phyloP scores from a whole-genome alignment of 1,139 yeast genomes.

The Candida frijolesensis region DNA sequence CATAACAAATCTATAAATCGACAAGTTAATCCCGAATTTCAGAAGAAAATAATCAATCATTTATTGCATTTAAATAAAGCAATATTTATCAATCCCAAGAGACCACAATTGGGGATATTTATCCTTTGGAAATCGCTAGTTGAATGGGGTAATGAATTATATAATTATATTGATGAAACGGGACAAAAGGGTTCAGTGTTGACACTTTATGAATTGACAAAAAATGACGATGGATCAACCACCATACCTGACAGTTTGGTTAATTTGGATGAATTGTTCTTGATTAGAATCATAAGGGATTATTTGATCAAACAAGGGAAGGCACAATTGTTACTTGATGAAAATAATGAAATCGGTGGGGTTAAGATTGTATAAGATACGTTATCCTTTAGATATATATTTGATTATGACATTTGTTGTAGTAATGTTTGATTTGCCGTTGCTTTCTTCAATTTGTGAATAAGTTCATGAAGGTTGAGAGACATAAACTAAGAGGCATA shows the following conservation, averaged over 20 bases:
- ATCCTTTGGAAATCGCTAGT: conserved; percentile 72
- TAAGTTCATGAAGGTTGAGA: conserved; percentile 3
- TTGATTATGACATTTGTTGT: not conserved
- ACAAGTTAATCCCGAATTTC: conserved; percentile 55
- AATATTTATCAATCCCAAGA: conserved; percentile 49
- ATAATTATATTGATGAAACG: conserved; percentile 56
- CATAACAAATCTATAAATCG: conserved; percentile 54
- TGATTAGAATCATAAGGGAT: conserved; percentile 55
- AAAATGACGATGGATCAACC: conserved; percentile 51
- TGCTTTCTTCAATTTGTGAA: conserved; percentile 9
- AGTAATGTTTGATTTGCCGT: conserved; percentile 7
- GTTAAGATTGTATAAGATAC: conserved; percentile 61
- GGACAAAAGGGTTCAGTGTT: conserved; percentile 81
- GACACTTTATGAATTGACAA: conserved; percentile 77
- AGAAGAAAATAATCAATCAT: conserved; percentile 55
- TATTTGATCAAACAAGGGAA: conserved; percentile 66
- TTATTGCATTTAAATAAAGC: conserved; percentile 58
- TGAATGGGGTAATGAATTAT: conserved; percentile 71
- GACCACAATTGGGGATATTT: conserved; percentile 47
- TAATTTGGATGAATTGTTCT: conserved; percentile 60
- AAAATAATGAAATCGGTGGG: conserved; percentile 60
- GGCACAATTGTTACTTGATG: conserved; percentile 66
- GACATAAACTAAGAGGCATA: conserved; percentile 14
- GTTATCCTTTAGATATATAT: too few species aligned
- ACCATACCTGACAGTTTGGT: conserved; percentile 60